Evolutionary conservation across 1,284 basidiomycete species (phyloP).

Genomic region (Ceratobasidium sp.): DNA sequence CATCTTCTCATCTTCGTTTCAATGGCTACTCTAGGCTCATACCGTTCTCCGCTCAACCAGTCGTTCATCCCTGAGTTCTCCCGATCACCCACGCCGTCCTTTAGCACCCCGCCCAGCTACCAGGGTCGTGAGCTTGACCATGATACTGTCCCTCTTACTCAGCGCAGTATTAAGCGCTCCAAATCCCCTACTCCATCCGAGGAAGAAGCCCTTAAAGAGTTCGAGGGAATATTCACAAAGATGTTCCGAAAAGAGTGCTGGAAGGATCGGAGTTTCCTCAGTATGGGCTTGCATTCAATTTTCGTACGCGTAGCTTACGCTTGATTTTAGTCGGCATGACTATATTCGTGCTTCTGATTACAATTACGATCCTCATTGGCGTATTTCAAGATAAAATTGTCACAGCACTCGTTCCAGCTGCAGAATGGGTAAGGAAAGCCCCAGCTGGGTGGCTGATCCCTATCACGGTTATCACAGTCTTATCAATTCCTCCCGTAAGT

Average conservation of each 20-base stretch:
- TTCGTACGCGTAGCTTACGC: too few relatives aligned
- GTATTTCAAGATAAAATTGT: slow-evolving; percentile 33
- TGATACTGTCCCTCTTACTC: slow-evolving; percentile 8
- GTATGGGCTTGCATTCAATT: too few relatives aligned
- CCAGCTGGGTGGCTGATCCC: slow-evolving; percentile 42
- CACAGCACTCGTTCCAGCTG: slow-evolving; percentile 21
- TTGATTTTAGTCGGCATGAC: slow-evolving; percentile 1
- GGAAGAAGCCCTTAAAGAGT: slow-evolving; percentile 32
- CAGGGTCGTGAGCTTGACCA: slow-evolving; percentile 7
- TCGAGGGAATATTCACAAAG: slow-evolving; percentile 7
- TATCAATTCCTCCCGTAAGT: slow-evolving; percentile 38
- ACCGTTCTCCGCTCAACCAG: slow-evolving; percentile 10
- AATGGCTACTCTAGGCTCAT: slow-evolving; percentile 19
- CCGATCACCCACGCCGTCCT: not conserved
- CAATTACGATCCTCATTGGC: not conserved
- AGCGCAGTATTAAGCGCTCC: slow-evolving; percentile 4
- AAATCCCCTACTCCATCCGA: slow-evolving; percentile 35
- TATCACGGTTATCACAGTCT: slow-evolving; percentile 13
- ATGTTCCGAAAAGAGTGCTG: slow-evolving; percentile 32
- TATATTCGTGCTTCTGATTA: slow-evolving; percentile 11
- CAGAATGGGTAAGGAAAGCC: slow-evolving; percentile 26
- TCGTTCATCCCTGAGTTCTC: slow-evolving; percentile 1
- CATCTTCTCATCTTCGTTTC: not conserved
- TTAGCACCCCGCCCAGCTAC: not conserved
- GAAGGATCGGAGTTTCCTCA: slow-evolving; percentile 22